phyloP scores from a whole-genome alignment of 352 stramenopile genomes.

The Chrysophaeum taylorii region DNA sequence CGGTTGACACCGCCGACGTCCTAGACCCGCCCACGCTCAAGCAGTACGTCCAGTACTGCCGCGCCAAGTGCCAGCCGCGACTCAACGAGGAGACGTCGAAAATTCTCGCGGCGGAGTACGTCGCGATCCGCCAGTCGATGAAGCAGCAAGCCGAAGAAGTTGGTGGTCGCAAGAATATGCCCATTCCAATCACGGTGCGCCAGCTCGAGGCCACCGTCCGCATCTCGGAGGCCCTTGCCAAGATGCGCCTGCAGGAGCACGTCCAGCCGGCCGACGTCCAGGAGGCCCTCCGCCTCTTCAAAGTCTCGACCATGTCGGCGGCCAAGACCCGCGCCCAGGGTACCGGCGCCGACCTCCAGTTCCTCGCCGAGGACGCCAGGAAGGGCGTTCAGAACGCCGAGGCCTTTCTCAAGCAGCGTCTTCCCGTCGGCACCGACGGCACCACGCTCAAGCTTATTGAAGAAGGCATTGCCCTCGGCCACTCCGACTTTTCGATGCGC shows the following conservation, averaged over 20 bases:
- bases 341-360: not conserved
- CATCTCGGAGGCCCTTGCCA: conserved; percentile 90
- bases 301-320: conserved; percentile 94
- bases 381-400: not conserved
- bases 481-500: not conserved
- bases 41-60: conserved; percentile 95
- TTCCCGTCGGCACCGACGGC: not conserved
- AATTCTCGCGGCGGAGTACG: conserved; percentile 89
- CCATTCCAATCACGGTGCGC: conserved; percentile 89
- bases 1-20: conserved; percentile 42
- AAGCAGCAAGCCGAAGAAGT: not conserved
- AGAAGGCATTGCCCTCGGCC: conserved; percentile 3
- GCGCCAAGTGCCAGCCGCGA: conserved; percentile 71
- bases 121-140: conserved; percentile 79
- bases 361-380: not conserved
- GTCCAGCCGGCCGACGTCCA: conserved; percentile 76
- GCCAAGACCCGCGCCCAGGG: not conserved
- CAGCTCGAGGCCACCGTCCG: conserved; percentile 95
- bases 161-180: conserved; percentile 30
- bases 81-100: conserved; percentile 78
- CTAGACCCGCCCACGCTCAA: conserved; percentile 79
- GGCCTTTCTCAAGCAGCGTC: conserved; percentile 5
- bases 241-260: conserved; percentile 80
- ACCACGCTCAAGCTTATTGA: not conserved
- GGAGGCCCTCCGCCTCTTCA: conserved; percentile 93